A percentile compares a stretch with the other conserved stretches of the same genome.
Evolutionary conservation across 2,329 filamentous ascomycete genomes (phyloP).

Genomic region (Nemania serpens): DNA sequence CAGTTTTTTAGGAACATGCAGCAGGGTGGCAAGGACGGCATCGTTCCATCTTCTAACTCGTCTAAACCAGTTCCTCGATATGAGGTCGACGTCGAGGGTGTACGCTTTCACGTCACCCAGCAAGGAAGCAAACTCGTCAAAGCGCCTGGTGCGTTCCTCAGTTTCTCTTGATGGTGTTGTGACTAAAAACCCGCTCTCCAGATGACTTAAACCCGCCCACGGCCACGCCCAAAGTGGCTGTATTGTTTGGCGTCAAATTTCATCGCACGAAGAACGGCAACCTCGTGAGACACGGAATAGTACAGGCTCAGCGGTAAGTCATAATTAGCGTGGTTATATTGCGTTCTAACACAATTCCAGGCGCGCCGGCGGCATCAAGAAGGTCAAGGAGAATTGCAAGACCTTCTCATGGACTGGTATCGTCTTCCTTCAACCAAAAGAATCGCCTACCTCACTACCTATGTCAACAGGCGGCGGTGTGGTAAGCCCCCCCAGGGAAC

Average conservation of each 20-base stretch:
- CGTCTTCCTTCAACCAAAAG: slow-evolving; percentile 48
- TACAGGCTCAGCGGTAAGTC: slow-evolving; percentile 76
- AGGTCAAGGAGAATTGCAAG: slow-evolving; percentile 75
- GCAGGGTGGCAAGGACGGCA: slow-evolving; percentile 39
- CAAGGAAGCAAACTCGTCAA: slow-evolving; percentile 84
- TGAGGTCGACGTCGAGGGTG: slow-evolving; percentile 71
- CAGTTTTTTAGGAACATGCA: slow-evolving; percentile 57
- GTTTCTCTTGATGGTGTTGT: neutral
- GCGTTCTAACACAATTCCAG: slow-evolving; percentile 51
- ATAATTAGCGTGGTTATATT: slow-evolving; percentile 25
- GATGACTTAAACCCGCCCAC: slow-evolving; percentile 64
- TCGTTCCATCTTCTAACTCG: slow-evolving; percentile 37
- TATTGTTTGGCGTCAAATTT: slow-evolving; percentile 79
- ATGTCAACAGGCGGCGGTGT: slow-evolving; percentile 40
- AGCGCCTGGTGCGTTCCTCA: slow-evolving; percentile 63
- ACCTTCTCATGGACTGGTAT: slow-evolving; percentile 72
- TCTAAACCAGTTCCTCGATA: slow-evolving; percentile 49
- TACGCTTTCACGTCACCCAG: slow-evolving; percentile 73
- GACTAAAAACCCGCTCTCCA: slow-evolving; percentile 40
- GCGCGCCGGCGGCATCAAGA: slow-evolving; percentile 62
- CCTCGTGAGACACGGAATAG: slow-evolving; percentile 75
- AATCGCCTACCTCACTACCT: slow-evolving; percentile 41
- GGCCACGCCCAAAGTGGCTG: slow-evolving; percentile 73
- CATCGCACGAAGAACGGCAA: slow-evolving; percentile 87
- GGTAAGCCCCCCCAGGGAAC: slow-evolving; percentile 45